These are phyloP conservation scores for Protomyces inouyei DNA, from an alignment of 1,139 yeast genomes.

Conservation along the genomic window DNA sequence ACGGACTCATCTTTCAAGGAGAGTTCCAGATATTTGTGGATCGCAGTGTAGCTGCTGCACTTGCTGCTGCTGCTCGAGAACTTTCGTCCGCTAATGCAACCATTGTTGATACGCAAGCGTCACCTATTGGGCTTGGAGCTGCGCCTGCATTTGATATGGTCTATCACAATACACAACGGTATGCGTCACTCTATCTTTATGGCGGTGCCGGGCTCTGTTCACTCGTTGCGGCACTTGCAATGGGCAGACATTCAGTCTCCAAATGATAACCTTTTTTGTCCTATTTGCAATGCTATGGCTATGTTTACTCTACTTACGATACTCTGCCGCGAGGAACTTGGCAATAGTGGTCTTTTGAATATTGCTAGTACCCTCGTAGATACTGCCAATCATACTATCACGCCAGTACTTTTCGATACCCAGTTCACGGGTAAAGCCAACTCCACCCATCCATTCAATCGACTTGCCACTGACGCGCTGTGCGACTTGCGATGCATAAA, in stretches of 20 bases:
- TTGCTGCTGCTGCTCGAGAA: neutral
- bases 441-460: slow-evolving; percentile 50
- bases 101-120: neutral
- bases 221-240: neutral
- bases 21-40: neutral
- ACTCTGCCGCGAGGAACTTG: slow-evolving; percentile 33
- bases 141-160: neutral
- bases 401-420: slow-evolving; percentile 45
- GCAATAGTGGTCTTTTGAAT: slow-evolving; percentile 47
- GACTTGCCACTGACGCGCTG: slow-evolving; percentile 44
- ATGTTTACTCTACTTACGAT: neutral
- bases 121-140: neutral
- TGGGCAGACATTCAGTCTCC: neutral
- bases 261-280: neutral
- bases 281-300: neutral
- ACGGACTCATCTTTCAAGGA: neutral
- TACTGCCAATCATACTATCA: slow-evolving; percentile 47
- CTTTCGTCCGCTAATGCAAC: neutral
- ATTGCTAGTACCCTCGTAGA: slow-evolving; percentile 47
- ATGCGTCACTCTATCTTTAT: neutral
- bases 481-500: slow-evolving; percentile 45
- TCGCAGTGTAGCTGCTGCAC: neutral
- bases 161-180: neutral
- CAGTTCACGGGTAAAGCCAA: slow-evolving; percentile 47
- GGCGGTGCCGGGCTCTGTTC: neutral